Evolutionary conservation across 768 basidiomycete species (phyloP), one percentile per base, ranked within the genome.

Genomic region (Lactarius pseudohatsudake): DNA sequence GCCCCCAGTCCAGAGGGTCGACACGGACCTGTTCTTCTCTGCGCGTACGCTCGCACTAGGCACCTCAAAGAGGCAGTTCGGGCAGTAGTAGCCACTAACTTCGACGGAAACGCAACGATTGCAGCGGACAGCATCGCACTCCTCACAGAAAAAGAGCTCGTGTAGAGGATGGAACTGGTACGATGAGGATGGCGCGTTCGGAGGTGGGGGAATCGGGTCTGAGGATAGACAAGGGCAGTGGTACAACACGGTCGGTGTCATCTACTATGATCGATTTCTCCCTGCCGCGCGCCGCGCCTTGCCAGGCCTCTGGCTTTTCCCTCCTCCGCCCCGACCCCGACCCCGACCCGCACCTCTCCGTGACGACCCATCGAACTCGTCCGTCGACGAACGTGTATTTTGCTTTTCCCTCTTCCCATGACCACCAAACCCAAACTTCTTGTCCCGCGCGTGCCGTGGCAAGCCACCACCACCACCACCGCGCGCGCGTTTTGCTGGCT

Each of bases 41-140:
- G 92, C 94, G 62, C 97, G 84, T n/a, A 99, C 97, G 72, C 94
- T 97, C 2, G 97, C 97, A 75, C 90, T 94, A 0, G 97, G 96
- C 13, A 99, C 97, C 75, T 99, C 97, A 76, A 98, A 99, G 20
- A 98, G 82, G 76, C 97, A 99, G 76, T 96, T 96, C 38, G 97
- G 97, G 75, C 97, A 99, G 76, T 94, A 98, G 76, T 98, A 99
- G 53, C 92, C 93, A 75, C 93, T 92, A 75, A 98, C 91, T 85
- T 99, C 97, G 54, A 94, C 81, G 9, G 88, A 84, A 2, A 96
- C 93, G 72, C 97, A 99, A 69, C 88, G 85, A 75, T 97, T 92
- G 74, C 97, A 99, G 64, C 95, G 82, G 54, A 99, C 85, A 2
- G 92, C 90, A 76, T 98, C 96, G 77, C 97, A 99, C 84, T 98